Evolutionary conservation across 169 alveolate species (phyloP).

Genomic region (Cytauxzoon felis): DNA sequence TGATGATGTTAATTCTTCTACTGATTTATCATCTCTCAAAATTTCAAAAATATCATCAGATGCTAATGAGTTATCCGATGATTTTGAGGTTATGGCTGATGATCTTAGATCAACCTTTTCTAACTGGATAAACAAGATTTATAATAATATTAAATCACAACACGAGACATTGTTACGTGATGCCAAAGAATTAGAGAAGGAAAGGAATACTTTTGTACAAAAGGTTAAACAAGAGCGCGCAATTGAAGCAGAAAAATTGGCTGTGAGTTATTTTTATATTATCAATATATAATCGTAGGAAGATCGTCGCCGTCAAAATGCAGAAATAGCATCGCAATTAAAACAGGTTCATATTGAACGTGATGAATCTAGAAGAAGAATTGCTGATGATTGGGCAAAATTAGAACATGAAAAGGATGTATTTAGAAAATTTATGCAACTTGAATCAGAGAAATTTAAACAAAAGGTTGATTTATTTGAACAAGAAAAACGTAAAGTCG

Average conservation of each 20-base stretch:
- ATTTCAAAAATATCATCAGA: slow-evolving; percentile 3
- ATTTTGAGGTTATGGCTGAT: slow-evolving; percentile 81
- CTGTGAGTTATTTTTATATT: slow-evolving; percentile 24
- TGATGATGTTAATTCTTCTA: not conserved
- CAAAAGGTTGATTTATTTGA: slow-evolving; percentile 72
- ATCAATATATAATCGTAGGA: slow-evolving; percentile 50
- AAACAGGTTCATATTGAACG: slow-evolving; percentile 81
- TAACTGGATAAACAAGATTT: slow-evolving; percentile 81
- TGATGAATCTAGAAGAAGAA: slow-evolving; percentile 77
- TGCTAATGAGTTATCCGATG: slow-evolving; percentile 44
- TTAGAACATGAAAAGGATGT: slow-evolving; percentile 77
- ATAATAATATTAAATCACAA: slow-evolving; percentile 62
- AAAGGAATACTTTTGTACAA: slow-evolving; percentile 60
- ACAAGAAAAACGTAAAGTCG: slow-evolving; percentile 71
- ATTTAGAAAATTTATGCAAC: slow-evolving; percentile 66
- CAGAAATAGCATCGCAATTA: slow-evolving; percentile 73
- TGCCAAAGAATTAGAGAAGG: slow-evolving; percentile 68
- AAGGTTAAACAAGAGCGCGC: slow-evolving; percentile 45
- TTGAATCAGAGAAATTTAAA: slow-evolving; percentile 67
- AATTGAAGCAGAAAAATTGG: slow-evolving; percentile 42
- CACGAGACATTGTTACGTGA: slow-evolving; percentile 56
- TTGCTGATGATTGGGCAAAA: slow-evolving; percentile 74
- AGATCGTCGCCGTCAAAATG: slow-evolving; percentile 76
- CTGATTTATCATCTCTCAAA: slow-evolving; percentile 35
- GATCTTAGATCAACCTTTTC: slow-evolving; percentile 80